Base-by-base conservation (phyloP, 768 basidiomycete species). In the Boletus eberwhitei region DNA sequence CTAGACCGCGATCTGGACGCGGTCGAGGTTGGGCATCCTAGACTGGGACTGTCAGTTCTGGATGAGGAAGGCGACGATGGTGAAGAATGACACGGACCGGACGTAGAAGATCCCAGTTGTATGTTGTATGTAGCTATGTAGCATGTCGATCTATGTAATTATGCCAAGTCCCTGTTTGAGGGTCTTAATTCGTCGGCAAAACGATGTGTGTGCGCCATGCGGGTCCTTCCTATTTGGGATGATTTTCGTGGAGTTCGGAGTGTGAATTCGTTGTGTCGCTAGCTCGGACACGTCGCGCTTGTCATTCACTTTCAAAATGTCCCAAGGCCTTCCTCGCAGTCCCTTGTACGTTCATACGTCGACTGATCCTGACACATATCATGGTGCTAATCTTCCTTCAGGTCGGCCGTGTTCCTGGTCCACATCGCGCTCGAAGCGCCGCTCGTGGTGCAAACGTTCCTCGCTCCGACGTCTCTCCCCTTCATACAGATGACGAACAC, bases 401-500 rank as follows among this genome's bases (percentile, higher is more conserved):
- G 86, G 12, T 81, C 90, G 4, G 71, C 73, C 19, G 77, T 91
- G 2, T 93, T 93, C 71, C 75, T 93, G 37, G 71, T 93, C 29
- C 91, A 93, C 63, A 81, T 90, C 61, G 88, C 86, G 6, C 74
- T 92, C 52, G 91, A 93, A 67, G 78, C 82, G 6, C 91, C 91
- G 0, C 66, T 93, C 21, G 89, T 85, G 4, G 70, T 93, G 32
- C 90, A 92, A 67, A 88, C 90, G 7, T 71, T 92, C 17, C 82
- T 81, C 74, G 77, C 83, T 0, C 84, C 88, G 1, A 62, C 70
- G 17, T 74, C 69, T 16, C 68, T 93, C 19, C 91, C 91, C 0
- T 91, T 93, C 68, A 60, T 92, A 52, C 82, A 90, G 66, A 77
- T 91, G 60, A 92, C 86, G 62, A 93, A 93, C 74, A 93, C 91